Conservation (phyloP, 805 yeast genomes). For the Blastobotrys muscicola region DNA sequence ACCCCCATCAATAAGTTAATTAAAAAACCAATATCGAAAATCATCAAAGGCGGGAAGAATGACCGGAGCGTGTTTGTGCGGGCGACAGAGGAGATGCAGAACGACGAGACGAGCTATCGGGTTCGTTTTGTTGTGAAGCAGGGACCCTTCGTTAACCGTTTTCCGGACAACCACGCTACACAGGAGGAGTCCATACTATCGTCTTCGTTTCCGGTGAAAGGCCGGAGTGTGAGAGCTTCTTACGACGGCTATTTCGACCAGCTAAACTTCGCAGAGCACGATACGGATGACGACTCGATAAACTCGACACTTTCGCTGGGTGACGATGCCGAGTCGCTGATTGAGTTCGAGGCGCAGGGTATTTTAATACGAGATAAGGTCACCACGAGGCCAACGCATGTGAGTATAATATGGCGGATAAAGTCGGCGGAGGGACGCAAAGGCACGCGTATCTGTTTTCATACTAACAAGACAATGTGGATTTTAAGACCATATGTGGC, state of each 20-base stretch:
- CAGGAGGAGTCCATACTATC: not conserved
- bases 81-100: conserved; percentile 61
- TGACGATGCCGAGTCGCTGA: conserved; percentile 9
- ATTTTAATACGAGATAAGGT: conserved; percentile 59
- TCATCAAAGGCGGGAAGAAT: conserved; percentile 54
- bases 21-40: conserved; percentile 46
- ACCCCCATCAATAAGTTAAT: conserved; percentile 48
- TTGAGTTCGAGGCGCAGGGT: conserved; percentile 88
- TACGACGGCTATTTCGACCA: not conserved
- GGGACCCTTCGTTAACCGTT: conserved; percentile 3
- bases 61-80: conserved; percentile 61
- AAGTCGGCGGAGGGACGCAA: too few species aligned
- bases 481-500: conserved; percentile 69
- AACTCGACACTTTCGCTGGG: conserved; percentile 5
- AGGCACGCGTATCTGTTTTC: not conserved
- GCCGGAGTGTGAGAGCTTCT: too few species aligned
- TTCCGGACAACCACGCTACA: not conserved
- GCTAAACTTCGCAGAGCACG: not conserved
- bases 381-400: conserved; percentile 53
- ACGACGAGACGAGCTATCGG: conserved; percentile 67
- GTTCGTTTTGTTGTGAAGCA: conserved; percentile 52
- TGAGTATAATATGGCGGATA: too few species aligned
- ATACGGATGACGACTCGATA: conserved; percentile 5
- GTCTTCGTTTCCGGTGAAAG: not conserved
- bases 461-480: conserved; percentile 64